These are phyloP conservation scores for Alnus rubra DNA, from an alignment of 306 rosid species.

Conservation along the genomic window DNA sequence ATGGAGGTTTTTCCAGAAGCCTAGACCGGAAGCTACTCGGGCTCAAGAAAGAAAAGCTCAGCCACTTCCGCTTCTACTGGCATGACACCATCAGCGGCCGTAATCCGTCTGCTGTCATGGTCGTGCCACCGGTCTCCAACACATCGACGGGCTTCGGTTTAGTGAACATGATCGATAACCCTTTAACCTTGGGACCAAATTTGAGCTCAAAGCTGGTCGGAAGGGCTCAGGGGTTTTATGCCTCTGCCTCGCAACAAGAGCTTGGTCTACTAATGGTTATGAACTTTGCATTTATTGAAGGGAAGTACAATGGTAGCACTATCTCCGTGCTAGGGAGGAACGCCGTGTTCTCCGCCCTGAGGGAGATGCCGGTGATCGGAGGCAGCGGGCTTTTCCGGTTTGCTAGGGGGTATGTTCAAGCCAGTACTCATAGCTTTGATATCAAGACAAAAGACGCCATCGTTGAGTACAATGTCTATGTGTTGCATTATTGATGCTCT, in stretches of 20 bases:
- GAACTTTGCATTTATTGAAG: constrained; percentile 11
- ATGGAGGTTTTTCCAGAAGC: constrained; percentile 24
- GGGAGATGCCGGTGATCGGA: constrained; percentile 32
- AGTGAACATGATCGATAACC: not conserved
- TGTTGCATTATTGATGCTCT: constrained; percentile 38
- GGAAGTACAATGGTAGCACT: constrained; percentile 22
- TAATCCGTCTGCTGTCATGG: not conserved
- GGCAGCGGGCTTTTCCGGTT: constrained; percentile 30
- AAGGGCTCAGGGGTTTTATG: not conserved
- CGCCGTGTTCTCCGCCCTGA: not conserved
- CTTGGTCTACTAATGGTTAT: not conserved
- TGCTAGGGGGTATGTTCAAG: constrained; percentile 26
- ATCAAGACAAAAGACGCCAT: constrained; percentile 40
- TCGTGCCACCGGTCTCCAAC: constrained; percentile 29
- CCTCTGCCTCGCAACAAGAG: constrained; percentile 7
- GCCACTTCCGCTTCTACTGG: constrained; percentile 61
- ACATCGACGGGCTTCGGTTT: constrained; percentile 29
- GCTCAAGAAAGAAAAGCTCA: constrained; percentile 51
- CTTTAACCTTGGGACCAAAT: not conserved
- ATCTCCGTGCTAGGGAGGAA: constrained; percentile 21
- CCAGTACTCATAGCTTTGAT: constrained; percentile 36
- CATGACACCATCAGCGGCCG: constrained; percentile 45
- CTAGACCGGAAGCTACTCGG: constrained; percentile 38
- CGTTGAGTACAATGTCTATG: constrained; percentile 59
- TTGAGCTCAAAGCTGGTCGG: not conserved